Percentiles rank a stretch among this genome's conserved stretches.
phyloP scores from a whole-genome alignment of 768 basidiomycete species.

The Leccinellum albellum region DNA sequence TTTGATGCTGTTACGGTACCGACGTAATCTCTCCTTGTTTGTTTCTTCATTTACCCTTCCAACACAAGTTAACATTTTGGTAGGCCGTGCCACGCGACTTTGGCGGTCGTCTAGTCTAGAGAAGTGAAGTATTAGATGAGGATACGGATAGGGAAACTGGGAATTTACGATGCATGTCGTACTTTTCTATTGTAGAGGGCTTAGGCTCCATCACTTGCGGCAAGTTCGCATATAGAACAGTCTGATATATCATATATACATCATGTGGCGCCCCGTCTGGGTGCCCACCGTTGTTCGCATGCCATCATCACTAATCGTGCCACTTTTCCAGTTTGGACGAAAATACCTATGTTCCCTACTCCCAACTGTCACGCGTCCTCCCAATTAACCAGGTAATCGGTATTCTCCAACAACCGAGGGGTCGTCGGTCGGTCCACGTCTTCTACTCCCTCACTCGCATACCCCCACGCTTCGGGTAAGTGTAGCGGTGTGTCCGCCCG shows the following conservation, averaged over 20 bases:
- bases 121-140: not conserved
- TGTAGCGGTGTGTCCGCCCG: conserved; percentile 11
- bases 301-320: not conserved
- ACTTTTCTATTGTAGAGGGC: not conserved
- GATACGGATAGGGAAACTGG: not conserved
- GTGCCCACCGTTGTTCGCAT: too few relatives aligned
- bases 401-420: not conserved
- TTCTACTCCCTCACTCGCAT: not conserved
- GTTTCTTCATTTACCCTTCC: not conserved
- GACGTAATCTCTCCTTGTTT: conserved; percentile 3
- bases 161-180: not conserved
- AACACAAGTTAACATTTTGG: not conserved
- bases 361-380: not conserved
- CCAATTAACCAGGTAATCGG: not conserved
- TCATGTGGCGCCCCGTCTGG: too few relatives aligned
- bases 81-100: not conserved
- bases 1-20: not conserved
- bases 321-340: not conserved
- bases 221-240: not conserved
- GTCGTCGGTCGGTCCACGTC: not conserved
- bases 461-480: conserved; percentile 22
- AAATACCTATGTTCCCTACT: not conserved
- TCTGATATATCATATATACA: not conserved
- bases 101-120: not conserved
- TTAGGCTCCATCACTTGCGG: not conserved